These are phyloP conservation scores for Coniochaeta ligniaria DNA, from an alignment of 2,329 filamentous ascomycete species.

Conservation along the genomic window DNA sequence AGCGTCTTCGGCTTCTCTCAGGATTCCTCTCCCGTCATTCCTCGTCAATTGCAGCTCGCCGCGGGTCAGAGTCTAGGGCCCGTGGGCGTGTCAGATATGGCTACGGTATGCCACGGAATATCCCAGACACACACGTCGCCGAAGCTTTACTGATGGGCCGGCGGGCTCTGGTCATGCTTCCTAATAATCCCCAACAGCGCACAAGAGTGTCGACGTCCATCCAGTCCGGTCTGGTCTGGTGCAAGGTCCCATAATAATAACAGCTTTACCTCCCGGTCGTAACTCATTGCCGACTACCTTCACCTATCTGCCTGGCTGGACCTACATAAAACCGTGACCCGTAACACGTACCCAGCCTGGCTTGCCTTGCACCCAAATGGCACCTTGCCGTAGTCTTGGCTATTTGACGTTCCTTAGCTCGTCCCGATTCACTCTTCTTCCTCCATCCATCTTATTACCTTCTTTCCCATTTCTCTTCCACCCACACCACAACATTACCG, in stretches of 20 bases:
- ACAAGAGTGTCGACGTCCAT: background rate
- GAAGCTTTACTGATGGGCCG: background rate
- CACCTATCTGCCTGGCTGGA: background rate
- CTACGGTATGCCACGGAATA: background rate
- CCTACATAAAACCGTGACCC: constrained; percentile 1
- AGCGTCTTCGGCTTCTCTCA: background rate
- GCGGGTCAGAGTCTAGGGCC: background rate
- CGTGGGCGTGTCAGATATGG: background rate
- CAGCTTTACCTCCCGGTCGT: background rate
- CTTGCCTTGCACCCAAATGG: background rate
- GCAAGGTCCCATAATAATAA: background rate
- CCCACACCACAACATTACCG: background rate
- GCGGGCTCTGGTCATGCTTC: background rate
- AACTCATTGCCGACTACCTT: background rate
- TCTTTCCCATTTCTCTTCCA: background rate
- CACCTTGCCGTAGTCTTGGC: background rate
- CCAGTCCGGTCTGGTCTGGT: background rate
- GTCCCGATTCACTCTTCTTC: background rate
- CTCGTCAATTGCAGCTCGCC: background rate
- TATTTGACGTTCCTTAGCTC: constrained; percentile 1
- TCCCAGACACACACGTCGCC: background rate
- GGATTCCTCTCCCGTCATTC: background rate
- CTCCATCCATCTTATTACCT: constrained; percentile 1
- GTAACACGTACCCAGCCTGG: background rate
- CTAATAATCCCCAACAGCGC: background rate